Evolutionary conservation across 768 basidiomycete genomes (phyloP), one percentile per base, ranked within the genome.

Genomic region (Tricholoma furcatifolium): DNA sequence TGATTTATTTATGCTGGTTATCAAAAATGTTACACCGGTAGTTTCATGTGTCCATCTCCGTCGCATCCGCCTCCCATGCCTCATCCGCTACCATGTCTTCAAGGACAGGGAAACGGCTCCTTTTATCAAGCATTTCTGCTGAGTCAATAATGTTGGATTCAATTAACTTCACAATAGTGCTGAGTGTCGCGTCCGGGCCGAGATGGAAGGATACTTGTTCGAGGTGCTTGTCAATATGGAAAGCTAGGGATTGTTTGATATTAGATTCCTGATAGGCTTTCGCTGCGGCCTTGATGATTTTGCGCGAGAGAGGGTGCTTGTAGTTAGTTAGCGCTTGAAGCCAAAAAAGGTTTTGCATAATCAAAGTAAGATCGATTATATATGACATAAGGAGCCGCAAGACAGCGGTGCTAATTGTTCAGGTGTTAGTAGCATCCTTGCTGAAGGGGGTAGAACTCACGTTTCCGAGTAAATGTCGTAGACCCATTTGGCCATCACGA

Each of bases 291-390:
- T 58, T 57, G 51, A 61, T 58, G 35, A 53, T 38, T n/a, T 51
- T 47, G 1, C 56, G 53, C 18, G 56, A 49, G 10, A 61, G 23
- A 6, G 56, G 56, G 9, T 20, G 36, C 6, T 43, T 43, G 11
- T 34, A 21, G 14, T 27, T 31, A 18, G 34, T 34, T 7, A 56
- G 38, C 5, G 18, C 27, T 34, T 55, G 45, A 24, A 58, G 24
- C 57, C 54, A 62, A 51, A 64, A 64, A 1, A 64, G 42, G 6
- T 59, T 55, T 35, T 64, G 56, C 32, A 62, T 34, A 10, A 64
- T 53, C 3, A 64, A 36, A 1, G 58, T 62, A 2, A 64, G 53
- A 31, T 64, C 60, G 23, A 64, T 47, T 23, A 64, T 59, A 20
- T 59, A 62, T 1, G 45, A 52, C 61, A 64, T 64, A 21, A 62